A percentile compares a stretch with the other conserved stretches of the same genome.
Conservation (phyloP, 805 yeast species). For the Suhomyces kilbournensis region DNA sequence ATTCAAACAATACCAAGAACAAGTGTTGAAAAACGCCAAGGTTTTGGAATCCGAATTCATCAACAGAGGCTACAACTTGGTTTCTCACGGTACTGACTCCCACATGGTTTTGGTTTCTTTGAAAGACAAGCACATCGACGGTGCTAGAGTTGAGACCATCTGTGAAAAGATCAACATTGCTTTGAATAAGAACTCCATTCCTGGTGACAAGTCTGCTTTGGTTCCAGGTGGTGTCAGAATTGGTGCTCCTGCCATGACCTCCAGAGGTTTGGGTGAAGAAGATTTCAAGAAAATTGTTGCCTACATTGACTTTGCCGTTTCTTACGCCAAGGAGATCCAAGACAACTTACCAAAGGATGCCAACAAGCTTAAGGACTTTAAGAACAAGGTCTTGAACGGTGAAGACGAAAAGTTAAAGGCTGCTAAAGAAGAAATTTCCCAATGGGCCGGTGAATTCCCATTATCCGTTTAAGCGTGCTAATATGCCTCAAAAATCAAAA, state of each 20-base stretch:
- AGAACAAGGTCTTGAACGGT: conserved; percentile 71
- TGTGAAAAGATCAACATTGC: conserved; percentile 91
- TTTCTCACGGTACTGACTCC: conserved; percentile 91
- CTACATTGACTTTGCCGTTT: conserved; percentile 77
- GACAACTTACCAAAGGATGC: conserved; percentile 82
- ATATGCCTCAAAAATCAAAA: neutral
- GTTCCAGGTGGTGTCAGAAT: conserved; percentile 96
- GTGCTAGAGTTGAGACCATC: conserved; percentile 91
- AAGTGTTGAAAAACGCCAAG: conserved; percentile 79
- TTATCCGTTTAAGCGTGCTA: conserved; percentile 32
- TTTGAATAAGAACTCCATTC: conserved; percentile 92
- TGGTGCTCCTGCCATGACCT: conserved; percentile 98
- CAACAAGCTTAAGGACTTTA: conserved; percentile 94
- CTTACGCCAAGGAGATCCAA: conserved; percentile 75
- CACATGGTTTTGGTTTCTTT: conserved; percentile 86
- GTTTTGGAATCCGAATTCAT: conserved; percentile 68
- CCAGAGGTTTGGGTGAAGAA: conserved; percentile 79
- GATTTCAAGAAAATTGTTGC: conserved; percentile 81
- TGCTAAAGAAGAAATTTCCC: conserved; percentile 73
- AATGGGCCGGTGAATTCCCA: conserved; percentile 91
- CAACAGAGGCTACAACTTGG: conserved; percentile 68
- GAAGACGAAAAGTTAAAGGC: conserved; percentile 60
- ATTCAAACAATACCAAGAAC: conserved; percentile 79
- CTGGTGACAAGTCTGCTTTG: conserved; percentile 93
- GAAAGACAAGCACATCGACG: conserved; percentile 79